Base-by-base conservation (phyloP, 306 rosid species). In the Corylus heterophylla region DNA sequence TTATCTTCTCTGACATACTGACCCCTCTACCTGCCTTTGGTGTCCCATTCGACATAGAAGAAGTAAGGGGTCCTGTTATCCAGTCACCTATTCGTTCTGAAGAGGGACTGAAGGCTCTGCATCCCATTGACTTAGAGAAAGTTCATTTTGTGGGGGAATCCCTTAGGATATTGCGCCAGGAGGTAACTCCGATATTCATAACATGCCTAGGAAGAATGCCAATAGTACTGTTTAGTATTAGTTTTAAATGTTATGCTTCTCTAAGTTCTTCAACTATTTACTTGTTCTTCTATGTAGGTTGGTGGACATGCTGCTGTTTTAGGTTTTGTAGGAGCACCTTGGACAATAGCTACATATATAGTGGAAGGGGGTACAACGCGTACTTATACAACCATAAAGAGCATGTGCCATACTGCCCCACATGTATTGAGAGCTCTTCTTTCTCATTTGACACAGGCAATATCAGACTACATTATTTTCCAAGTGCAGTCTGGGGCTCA, bases 261-360 rank as follows among this genome's bases (percentile, higher is more conserved):
- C 48, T 68, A 3, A 25, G 56, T 77, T 71, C 17, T 74, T 63
- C 51, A 8, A 4, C 7, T 59, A 20, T 67, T 75, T 71, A 25
- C 69, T 63, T 54, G n/a, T 42, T 55, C 71, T 82, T 79, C 82
- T 71, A 31, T 73, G 20, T 83, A 95, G 99, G 98, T 95, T 80
- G 98, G 89, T 71, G 83, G 86, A 48, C 84, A 83, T 52, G 94
- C 99, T 56, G 98, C 99, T 69, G 90, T 93, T 81, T 93, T 95
- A 89, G 98, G 99, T 80, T 95, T 95, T 79, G 99, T 95, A 44
- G 99, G 99, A 82, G 99, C 98, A 35, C 99, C 99, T 25, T 95
- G 99, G 99, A 95, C 99, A 25, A 85, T 95, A 62, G 98, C 98
- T 55, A 95, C 99, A 27, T 95, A 95, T 80, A 91, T 95, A 56